Conservation (phyloP, 2,329 filamentous ascomycete species). For the Colletotrichum orbiculare region DNA sequence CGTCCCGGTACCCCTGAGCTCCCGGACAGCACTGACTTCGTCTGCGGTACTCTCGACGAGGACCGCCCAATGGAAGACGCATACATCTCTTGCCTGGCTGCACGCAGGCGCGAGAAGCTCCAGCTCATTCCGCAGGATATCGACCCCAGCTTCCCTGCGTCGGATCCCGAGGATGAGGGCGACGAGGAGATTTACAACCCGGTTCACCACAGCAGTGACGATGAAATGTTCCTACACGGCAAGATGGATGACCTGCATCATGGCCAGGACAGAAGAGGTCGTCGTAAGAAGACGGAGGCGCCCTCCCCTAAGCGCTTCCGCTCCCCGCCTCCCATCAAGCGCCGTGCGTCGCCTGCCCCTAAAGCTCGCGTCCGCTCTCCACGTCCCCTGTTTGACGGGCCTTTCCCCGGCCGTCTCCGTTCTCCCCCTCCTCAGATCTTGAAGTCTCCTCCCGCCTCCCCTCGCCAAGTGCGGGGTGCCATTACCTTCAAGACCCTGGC, state of each 20-base stretch:
- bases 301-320: conserved; percentile 59
- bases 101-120: conserved; percentile 83
- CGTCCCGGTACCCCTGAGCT: conserved; percentile 81
- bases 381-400: conserved; percentile 69
- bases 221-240: conserved; percentile 77
- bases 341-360: conserved; percentile 58
- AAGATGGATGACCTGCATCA: conserved; percentile 75
- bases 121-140: conserved; percentile 93
- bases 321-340: conserved; percentile 60
- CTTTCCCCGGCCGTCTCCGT: conserved; percentile 76
- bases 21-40: conserved; percentile 97
- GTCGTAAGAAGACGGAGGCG: conserved; percentile 61
- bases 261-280: conserved; percentile 62
- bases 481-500: conserved; percentile 58
- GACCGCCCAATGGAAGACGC: conserved; percentile 94
- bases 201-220: conserved; percentile 73
- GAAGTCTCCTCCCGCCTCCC: conserved; percentile 60
- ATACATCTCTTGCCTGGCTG: conserved; percentile 86
- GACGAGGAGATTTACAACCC: conserved; percentile 74
- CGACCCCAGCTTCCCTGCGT: conserved; percentile 96
- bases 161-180: conserved; percentile 88
- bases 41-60: conserved; percentile 97
- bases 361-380: conserved; percentile 63
- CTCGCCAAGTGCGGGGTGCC: conserved; percentile 53
- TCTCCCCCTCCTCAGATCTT: conserved; percentile 75